phyloP scores from a whole-genome alignment of 805 yeast species.

The Lipomyces orientalis region DNA sequence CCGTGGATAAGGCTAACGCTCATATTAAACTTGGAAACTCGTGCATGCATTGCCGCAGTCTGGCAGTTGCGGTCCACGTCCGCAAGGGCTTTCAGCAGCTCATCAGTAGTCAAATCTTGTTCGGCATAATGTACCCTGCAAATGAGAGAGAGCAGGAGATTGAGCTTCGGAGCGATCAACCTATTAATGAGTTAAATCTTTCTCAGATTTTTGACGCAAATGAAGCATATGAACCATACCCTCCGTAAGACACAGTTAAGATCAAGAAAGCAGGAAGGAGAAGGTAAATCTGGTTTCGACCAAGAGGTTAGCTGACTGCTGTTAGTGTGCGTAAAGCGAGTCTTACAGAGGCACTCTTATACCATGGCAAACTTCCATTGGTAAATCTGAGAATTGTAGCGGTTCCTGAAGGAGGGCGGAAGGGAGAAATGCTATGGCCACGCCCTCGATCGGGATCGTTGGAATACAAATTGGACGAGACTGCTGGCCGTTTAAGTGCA shows the following conservation, averaged over 20 bases:
- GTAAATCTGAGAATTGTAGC: not conserved
- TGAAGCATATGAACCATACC: constrained; percentile 14
- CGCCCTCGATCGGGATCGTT: not conserved
- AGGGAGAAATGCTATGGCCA: not conserved
- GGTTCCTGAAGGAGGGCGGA: not conserved
- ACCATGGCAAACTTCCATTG: constrained; percentile 10
- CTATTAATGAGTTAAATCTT: constrained; percentile 11
- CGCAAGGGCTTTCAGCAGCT: constrained; percentile 8
- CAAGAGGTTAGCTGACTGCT: not conserved
- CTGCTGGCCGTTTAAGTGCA: constrained; percentile 2
- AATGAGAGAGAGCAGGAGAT: constrained; percentile 21
- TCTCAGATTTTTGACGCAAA: not conserved
- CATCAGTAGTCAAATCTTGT: not conserved
- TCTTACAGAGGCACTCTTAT: constrained; percentile 28
- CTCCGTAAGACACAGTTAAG: constrained; percentile 28
- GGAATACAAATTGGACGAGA: not conserved
- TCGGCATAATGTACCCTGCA: constrained; percentile 27
- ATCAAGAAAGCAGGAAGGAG: constrained; percentile 29
- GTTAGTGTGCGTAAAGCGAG: not conserved
- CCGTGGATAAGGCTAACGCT: constrained; percentile 27
- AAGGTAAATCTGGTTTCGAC: constrained; percentile 20
- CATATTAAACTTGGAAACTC: constrained; percentile 29
- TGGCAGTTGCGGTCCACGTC: constrained; percentile 31
- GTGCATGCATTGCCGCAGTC: constrained; percentile 29
- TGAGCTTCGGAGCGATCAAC: constrained; percentile 32